Evolutionary conservation across 1,139 yeast species (phyloP).

Genomic region (Candida tetrigidarum): DNA sequence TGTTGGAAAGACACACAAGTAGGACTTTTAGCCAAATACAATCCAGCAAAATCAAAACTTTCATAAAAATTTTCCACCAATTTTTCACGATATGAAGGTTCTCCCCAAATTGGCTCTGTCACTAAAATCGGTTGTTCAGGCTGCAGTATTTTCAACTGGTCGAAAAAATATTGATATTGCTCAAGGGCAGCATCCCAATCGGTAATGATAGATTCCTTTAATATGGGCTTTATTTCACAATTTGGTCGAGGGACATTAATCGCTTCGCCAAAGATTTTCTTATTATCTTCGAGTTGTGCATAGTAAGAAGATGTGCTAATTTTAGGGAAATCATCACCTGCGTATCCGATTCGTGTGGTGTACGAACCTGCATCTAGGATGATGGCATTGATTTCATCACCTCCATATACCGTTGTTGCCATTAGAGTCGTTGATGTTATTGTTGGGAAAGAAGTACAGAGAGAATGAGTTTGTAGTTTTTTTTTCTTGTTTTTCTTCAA

Average conservation of each 20-base stretch:
- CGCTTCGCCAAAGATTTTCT: constrained; percentile 55
- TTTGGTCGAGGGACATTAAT: constrained; percentile 57
- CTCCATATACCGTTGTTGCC: constrained; percentile 43
- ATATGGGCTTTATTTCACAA: constrained; percentile 58
- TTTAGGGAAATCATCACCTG: constrained; percentile 93
- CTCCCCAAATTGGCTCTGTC: constrained; percentile 89
- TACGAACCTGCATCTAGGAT: constrained; percentile 92
- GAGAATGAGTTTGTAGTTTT: neutral
- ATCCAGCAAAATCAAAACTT: constrained; percentile 77
- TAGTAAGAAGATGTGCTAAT: constrained; percentile 71
- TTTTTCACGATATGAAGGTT: constrained; percentile 66
- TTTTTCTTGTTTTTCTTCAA: neutral
- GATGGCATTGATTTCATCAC: constrained; percentile 87
- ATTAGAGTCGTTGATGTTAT: constrained; percentile 10
- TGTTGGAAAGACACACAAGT: constrained; percentile 92
- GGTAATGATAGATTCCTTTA: constrained; percentile 59
- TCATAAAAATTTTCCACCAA: constrained; percentile 81
- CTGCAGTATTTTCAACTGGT: constrained; percentile 54
- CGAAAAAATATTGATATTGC: constrained; percentile 62
- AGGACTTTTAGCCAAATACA: constrained; percentile 83
- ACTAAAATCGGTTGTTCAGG: constrained; percentile 75
- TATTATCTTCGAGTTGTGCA: constrained; percentile 20
- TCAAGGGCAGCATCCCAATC: constrained; percentile 82
- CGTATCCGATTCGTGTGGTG: constrained; percentile 84
- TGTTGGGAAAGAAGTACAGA: neutral